Conservation (phyloP, 805 yeast species). For the Candida loeiensis region DNA sequence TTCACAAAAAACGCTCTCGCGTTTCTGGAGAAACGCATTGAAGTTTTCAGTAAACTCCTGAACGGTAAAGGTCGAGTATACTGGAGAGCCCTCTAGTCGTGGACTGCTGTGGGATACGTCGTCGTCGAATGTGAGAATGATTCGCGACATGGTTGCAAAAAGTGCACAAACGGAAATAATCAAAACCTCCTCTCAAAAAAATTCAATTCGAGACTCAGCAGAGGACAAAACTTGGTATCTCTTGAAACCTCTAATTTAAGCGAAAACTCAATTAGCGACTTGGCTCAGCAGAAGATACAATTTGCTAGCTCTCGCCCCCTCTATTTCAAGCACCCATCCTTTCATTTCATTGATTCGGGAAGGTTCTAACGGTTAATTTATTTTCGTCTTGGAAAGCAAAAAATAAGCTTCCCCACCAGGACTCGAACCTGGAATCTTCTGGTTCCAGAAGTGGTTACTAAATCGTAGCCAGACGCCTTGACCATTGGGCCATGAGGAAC, state of each 20-base stretch:
- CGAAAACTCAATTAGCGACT: too few species aligned
- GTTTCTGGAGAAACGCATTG: background rate
- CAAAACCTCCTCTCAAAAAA: too few species aligned
- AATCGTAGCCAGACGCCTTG: slow-evolving; percentile 72
- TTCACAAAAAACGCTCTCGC: background rate
- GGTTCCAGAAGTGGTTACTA: slow-evolving; percentile 47
- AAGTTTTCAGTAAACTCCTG: background rate
- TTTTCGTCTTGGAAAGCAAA: slow-evolving; percentile 12
- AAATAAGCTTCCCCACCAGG: slow-evolving; percentile 49
- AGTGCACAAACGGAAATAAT: background rate
- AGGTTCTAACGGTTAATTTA: background rate
- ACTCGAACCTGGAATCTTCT: slow-evolving; percentile 52
- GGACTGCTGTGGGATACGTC: slow-evolving; percentile 6
- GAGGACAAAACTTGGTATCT: too few species aligned
- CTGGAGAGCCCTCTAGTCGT: background rate
- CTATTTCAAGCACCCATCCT: background rate
- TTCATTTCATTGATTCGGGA: background rate
- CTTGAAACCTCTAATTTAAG: too few species aligned
- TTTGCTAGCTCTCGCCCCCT: background rate
- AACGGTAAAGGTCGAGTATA: background rate
- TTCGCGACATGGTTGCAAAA: slow-evolving; percentile 2
- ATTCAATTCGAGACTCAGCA: too few species aligned
- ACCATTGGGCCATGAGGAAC: slow-evolving; percentile 76
- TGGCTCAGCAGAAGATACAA: too few species aligned
- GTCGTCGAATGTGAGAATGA: background rate